These are phyloP conservation scores for Didymella pinodella DNA, from an alignment of 2,329 filamentous ascomycete genomes.

Conservation along the genomic window DNA sequence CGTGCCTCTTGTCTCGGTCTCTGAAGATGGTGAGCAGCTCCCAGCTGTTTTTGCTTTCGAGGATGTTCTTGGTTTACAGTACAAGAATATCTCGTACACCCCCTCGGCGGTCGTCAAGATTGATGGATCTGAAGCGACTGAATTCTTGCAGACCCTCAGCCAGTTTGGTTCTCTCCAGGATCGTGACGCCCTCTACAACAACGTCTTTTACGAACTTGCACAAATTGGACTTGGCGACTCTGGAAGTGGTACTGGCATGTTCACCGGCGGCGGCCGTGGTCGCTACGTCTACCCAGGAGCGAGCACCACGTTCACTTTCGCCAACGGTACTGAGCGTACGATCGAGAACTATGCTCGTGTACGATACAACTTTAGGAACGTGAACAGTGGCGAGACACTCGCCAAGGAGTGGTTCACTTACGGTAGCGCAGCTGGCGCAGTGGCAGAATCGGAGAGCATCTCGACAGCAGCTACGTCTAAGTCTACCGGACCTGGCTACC, in stretches of 20 bases:
- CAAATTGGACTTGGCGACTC: slow-evolving; percentile 52
- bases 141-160: slow-evolving; percentile 58
- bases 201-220: slow-evolving; percentile 57
- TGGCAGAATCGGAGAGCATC: slow-evolving; percentile 3
- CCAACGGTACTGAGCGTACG: slow-evolving; percentile 52
- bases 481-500: slow-evolving; percentile 53
- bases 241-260: slow-evolving; percentile 55
- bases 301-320: slow-evolving; percentile 55
- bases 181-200: slow-evolving; percentile 65
- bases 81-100: slow-evolving; percentile 54
- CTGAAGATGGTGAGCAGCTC: slow-evolving; percentile 64
- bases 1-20: slow-evolving; percentile 66
- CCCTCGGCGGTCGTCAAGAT: slow-evolving; percentile 64
- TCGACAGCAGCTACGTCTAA: slow-evolving; percentile 23
- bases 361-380: slow-evolving; percentile 49
- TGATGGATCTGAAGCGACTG: slow-evolving; percentile 62
- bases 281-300: slow-evolving; percentile 54
- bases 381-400: slow-evolving; percentile 53
- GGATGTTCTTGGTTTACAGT: slow-evolving; percentile 56
- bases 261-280: slow-evolving; percentile 55
- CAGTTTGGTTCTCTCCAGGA: slow-evolving; percentile 62
- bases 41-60: slow-evolving; percentile 65
- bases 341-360: slow-evolving; percentile 56
- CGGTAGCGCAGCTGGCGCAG: slow-evolving; percentile 21
- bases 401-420: slow-evolving; percentile 50